Percentiles rank a stretch among this genome's conserved stretches.
Conservation (phyloP, 306 rosid species). For the Vachellia pachyceras region DNA sequence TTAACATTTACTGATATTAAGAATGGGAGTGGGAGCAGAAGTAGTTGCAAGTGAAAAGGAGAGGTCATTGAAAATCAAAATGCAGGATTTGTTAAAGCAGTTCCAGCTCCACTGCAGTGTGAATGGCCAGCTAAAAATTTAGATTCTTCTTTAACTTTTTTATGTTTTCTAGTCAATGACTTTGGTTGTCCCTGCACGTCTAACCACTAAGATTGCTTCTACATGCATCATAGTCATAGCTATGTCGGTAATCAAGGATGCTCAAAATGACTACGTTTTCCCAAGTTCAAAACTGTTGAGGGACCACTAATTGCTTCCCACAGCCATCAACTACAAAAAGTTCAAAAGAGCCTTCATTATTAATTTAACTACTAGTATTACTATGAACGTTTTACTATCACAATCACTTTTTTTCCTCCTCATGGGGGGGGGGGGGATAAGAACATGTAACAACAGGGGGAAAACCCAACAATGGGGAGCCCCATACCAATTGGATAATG, state of each 20-base stretch:
- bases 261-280: not conserved
- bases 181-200: not conserved
- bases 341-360: not conserved
- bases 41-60: not conserved
- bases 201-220: not conserved
- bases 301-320: not conserved
- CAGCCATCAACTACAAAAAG: not conserved
- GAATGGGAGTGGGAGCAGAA: too few relatives aligned
- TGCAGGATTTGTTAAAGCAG: not conserved
- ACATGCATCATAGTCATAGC: not conserved
- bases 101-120: not conserved
- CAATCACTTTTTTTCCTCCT: not conserved
- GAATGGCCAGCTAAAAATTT: not conserved
- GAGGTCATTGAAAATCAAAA: not conserved
- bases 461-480: conserved; percentile 10
- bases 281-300: not conserved
- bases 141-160: not conserved
- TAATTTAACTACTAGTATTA: not conserved
- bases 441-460: conserved; percentile 10
- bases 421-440: not conserved
- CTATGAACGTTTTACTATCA: not conserved
- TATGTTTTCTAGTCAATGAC: not conserved
- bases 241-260: conserved; percentile 1
- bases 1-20: too few relatives aligned
- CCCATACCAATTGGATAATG: not conserved